A percentile compares a stretch with the other conserved stretches of the same genome.
These are phyloP conservation scores for Vicia sativa DNA, from an alignment of 306 rosid species.

Conservation along the genomic window DNA sequence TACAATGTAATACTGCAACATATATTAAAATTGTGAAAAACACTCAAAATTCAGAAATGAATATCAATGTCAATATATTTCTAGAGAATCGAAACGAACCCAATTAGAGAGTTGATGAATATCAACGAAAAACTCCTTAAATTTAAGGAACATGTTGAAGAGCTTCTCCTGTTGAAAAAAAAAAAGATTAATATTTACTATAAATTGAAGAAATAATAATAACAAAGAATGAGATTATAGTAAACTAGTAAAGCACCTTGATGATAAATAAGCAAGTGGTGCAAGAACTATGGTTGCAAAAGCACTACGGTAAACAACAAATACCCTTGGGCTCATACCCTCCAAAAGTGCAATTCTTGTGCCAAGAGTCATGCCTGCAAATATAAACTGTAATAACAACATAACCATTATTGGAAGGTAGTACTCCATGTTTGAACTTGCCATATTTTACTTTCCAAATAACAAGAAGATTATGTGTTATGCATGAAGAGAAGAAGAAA, in stretches of 20 bases:
- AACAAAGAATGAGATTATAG: background rate
- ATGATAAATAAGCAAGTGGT: slow-evolving; percentile 50
- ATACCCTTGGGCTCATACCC: slow-evolving; percentile 59
- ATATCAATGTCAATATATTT: background rate
- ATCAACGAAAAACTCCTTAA: slow-evolving; percentile 49
- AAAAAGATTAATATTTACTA: background rate
- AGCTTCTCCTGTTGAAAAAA: slow-evolving; percentile 40
- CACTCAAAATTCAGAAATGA: too few species aligned
- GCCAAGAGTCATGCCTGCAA: slow-evolving; percentile 44
- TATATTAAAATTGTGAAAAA: too few species aligned
- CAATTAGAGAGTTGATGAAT: slow-evolving; percentile 55
- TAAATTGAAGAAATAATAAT: too few species aligned
- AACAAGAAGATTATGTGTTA: background rate
- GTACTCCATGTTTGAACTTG: slow-evolving; percentile 8
- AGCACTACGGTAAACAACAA: slow-evolving; percentile 55
- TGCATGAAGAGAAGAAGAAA: background rate
- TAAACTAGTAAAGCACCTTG: slow-evolving; percentile 44
- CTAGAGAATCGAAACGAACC: slow-evolving; percentile 42
- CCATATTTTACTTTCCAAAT: slow-evolving; percentile 26
- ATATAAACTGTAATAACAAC: slow-evolving; percentile 45
- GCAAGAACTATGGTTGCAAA: slow-evolving; percentile 54
- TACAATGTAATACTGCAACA: slow-evolving; percentile 42
- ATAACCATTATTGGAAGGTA: slow-evolving; percentile 52
- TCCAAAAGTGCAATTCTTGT: slow-evolving; percentile 46
- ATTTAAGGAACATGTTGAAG: slow-evolving; percentile 39